These are phyloP conservation scores for Lactifluus piperatus DNA, from an alignment of 768 basidiomycete species.

Conservation along the genomic window DNA sequence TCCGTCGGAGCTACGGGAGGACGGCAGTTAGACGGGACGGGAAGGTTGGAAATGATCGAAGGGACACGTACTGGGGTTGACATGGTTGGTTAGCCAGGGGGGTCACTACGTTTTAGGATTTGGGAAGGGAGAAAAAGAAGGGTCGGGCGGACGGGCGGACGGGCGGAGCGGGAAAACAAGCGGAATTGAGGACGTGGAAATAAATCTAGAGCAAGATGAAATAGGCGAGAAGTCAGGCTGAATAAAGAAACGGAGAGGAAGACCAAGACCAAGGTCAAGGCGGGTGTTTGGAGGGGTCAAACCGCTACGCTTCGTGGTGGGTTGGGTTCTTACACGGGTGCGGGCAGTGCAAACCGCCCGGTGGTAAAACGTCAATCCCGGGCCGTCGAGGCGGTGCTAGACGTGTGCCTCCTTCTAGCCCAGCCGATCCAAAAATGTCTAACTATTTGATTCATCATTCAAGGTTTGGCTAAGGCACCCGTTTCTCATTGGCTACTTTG, in stretches of 20 bases:
- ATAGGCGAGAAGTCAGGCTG: background rate
- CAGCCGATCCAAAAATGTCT: background rate
- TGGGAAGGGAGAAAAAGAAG: background rate
- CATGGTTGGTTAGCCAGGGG: slow-evolving; percentile 4
- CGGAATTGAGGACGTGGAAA: background rate
- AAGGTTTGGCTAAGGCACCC: too few species aligned
- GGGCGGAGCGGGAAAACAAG: background rate
- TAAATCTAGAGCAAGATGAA: background rate
- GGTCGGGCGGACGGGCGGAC: background rate
- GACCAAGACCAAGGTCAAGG: background rate
- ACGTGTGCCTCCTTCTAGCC: slow-evolving; percentile 8
- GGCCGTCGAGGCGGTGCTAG: slow-evolving; percentile 4
- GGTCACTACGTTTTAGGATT: background rate
- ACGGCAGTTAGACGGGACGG: background rate
- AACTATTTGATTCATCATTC: too few species aligned
- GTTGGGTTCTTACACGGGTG: slow-evolving; percentile 3
- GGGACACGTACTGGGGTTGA: slow-evolving; percentile 14
- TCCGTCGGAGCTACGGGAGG: slow-evolving; percentile 68
- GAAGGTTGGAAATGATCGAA: slow-evolving; percentile 3
- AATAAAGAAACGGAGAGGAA: background rate
- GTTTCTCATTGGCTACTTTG: background rate
- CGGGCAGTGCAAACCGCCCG: slow-evolving; percentile 6
- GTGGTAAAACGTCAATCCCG: background rate
- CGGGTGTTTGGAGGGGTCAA: slow-evolving; percentile 1
- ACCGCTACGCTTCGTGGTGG: background rate